phyloP scores from a whole-genome alignment of 2,329 filamentous ascomycete genomes.

The Talaromyces sp. region DNA sequence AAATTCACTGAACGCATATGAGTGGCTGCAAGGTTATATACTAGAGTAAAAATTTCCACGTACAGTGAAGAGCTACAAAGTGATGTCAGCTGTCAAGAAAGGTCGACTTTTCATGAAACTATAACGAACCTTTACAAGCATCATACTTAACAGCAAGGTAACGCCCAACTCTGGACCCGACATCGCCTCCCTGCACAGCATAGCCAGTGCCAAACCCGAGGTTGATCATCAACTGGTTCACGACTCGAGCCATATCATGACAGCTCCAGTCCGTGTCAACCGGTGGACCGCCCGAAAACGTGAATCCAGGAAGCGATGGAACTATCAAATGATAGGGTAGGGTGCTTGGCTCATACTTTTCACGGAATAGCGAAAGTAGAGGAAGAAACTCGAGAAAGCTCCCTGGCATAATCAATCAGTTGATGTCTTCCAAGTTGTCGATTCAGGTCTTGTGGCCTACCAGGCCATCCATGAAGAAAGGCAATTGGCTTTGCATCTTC shows the following conservation, averaged over 20 bases:
- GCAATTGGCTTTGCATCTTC: slow-evolving; percentile 48
- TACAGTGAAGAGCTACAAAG: slow-evolving; percentile 9
- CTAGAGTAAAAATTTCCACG: neutral
- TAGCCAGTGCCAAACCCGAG: slow-evolving; percentile 53
- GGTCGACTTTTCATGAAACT: neutral
- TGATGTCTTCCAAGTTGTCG: neutral
- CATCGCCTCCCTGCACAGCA: slow-evolving; percentile 55
- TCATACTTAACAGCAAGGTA: slow-evolving; percentile 38
- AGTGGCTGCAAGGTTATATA: neutral
- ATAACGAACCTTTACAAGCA: slow-evolving; percentile 44
- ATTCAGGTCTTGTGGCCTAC: slow-evolving; percentile 11
- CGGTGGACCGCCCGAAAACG: slow-evolving; percentile 47
- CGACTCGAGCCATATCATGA: slow-evolving; percentile 38
- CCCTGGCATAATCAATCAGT: slow-evolving; percentile 13
- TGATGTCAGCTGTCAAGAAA: neutral
- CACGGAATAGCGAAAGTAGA: slow-evolving; percentile 43
- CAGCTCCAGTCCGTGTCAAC: slow-evolving; percentile 40
- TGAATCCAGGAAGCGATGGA: slow-evolving; percentile 53
- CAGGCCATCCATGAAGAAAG: slow-evolving; percentile 55
- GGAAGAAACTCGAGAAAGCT: slow-evolving; percentile 53
- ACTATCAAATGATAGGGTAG: slow-evolving; percentile 56
- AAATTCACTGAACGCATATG: slow-evolving; percentile 8
- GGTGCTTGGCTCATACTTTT: slow-evolving; percentile 46
- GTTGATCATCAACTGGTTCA: slow-evolving; percentile 50
- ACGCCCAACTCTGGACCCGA: slow-evolving; percentile 45